Base-by-base conservation (phyloP, 495 filamentous ascomycete species). In the Talaromyces proteolyticus region DNA sequence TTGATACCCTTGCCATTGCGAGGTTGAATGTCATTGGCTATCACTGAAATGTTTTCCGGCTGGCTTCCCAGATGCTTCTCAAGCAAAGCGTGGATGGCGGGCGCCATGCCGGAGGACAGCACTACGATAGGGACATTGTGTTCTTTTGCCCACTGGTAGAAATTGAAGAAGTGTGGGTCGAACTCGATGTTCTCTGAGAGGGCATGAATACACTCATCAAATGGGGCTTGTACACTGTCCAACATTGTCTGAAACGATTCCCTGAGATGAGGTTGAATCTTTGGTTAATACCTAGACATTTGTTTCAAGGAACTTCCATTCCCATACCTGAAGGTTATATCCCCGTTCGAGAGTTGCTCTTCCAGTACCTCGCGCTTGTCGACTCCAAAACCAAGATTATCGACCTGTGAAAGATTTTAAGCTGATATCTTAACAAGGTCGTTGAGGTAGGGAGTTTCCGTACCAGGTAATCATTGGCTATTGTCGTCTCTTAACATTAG, bases 101-200 rank as follows among this genome's bases (percentile, higher is more conserved):
- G 88, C 51, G 77, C 76, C 88, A 92, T 92, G 47, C 88, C 88
- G 18, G 79, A 79, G 49, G 82, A 87, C 4, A 92, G 71, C 2
- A 92, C 81, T 17, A 92, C 87, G 46, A 90, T 81, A 20, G 88
- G 88, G 37, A 92, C 77, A 52, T 88, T 85, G 50, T 87, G 78
- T 45, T 69, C 67, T 19, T 74, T 66, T 11, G 77, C 71, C 84
- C 85, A 92, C 40, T 74, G 53, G 61, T 82, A 85, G 69, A 90
- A 92, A 46, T 79, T 73, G 49, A 75, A 81, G 70, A 92, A 92
- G 50, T 77, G 62, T 0, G 82, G 78, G 66, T 92, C 88, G 16
- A 91, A 72, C 50, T 78, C 75, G 73, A 91, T 87, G 64, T 90
- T 88, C 42, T 81, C 65, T 49, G 78, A 67, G 8, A 92, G 73